phyloP scores from a whole-genome alignment of 805 yeast species.

The Ogataea salicorniae region DNA sequence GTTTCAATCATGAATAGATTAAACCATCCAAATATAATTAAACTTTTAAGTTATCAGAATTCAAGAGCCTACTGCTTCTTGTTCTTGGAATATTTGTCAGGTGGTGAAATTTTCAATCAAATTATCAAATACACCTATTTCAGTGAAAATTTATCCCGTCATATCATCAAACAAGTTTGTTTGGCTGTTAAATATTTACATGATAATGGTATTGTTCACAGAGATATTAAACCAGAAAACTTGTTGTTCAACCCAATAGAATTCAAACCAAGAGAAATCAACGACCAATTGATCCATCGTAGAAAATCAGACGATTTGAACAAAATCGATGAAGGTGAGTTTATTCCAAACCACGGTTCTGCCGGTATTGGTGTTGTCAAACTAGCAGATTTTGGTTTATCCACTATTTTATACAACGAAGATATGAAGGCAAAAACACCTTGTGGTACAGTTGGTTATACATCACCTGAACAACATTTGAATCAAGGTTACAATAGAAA shows the following conservation, averaged over 20 bases:
- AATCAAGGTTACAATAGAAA: constrained; percentile 58
- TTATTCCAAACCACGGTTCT: constrained; percentile 48
- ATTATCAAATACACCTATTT: constrained; percentile 74
- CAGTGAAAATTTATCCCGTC: constrained; percentile 66
- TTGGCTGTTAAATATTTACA: constrained; percentile 67
- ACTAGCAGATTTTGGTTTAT: constrained; percentile 66
- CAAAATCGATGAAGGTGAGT: constrained; percentile 59
- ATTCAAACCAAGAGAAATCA: constrained; percentile 34
- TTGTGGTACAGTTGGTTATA: constrained; percentile 72
- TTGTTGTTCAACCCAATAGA: constrained; percentile 56
- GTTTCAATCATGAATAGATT: constrained; percentile 67
- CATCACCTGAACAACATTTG: constrained; percentile 66
- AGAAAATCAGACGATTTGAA: constrained; percentile 54
- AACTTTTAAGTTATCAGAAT: constrained; percentile 50
- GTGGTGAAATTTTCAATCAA: constrained; percentile 79
- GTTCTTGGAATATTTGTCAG: constrained; percentile 62
- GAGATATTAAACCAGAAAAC: constrained; percentile 83
- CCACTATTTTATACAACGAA: constrained; percentile 46
- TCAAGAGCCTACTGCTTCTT: constrained; percentile 49
- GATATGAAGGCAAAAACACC: constrained; percentile 57
- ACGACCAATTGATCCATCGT: constrained; percentile 38
- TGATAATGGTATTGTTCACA: constrained; percentile 67
- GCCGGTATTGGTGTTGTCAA: constrained; percentile 62
- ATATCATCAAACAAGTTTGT: constrained; percentile 68
- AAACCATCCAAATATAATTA: constrained; percentile 56